Base-by-base conservation (phyloP, 2,329 filamentous ascomycete genomes). In the Curvularia verruculosa region DNA sequence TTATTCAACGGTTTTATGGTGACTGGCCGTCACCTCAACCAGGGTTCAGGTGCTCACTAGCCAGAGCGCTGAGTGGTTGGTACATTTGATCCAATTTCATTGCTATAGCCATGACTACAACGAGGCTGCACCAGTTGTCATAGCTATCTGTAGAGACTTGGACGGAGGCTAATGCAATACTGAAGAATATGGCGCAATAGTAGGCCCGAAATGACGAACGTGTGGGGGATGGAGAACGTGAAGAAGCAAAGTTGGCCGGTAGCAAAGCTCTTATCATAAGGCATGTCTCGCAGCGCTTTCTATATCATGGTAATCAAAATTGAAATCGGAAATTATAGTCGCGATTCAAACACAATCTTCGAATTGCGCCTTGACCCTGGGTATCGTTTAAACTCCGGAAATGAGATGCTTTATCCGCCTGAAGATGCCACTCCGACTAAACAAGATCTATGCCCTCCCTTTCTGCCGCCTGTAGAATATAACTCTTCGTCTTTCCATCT, bases 401-500 rank as follows among this genome's bases (percentile, higher is more conserved):
- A 54, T 49, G 49, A 56, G 51, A 54, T 50, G 18, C 51, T 29
- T 29, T 48, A 34, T 41, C 18, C 39, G 28, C 47, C 39, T 21
- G 10, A 6, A 48, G 18, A 23, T 29, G 23, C 40, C 47, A 46
- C 34, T n/a, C 24, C 40, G 9, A 28, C 52, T 67, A 71, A 49
- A 73, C 64, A 60, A 88, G 65, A 54, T 89, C 89, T 66, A 97
- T 89, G 21, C 92, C 94, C 75, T 97, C 94, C 54, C 87, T 85
- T 78, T 96, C 92, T 10, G 91, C 91, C 57, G 85, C 87, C 60
- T 90, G 85, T 59, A 91, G 69, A 48, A 97, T 90, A 76, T 90
- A 97, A 57, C 84, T 86, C 63, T 86, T 85, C 43, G 93, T 88
- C 88, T 94, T 94, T 54, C 83, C 85, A 78, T 97, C 93, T 1